Evolutionary conservation across 2,329 filamentous ascomycete species (phyloP), one percentile per base, ranked within the genome.

Genomic region (Fusarium foetens): DNA sequence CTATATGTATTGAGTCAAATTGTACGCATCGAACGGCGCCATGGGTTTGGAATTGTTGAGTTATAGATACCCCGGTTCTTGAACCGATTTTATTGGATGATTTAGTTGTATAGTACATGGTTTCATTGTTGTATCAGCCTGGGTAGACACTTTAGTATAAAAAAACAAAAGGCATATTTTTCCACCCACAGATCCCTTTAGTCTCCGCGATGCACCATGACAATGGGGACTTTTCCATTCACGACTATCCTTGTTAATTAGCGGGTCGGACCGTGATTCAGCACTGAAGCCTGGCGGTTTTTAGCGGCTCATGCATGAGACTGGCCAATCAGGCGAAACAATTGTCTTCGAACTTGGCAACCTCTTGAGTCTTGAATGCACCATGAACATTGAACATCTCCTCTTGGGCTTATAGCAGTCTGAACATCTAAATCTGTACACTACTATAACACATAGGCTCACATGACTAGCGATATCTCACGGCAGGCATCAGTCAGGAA

Each of bases 51-150:
- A 38, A 57, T 71, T 72, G 57, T 68, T 70, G 60, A 58, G 71
- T 70, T 77, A 71, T 76, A 76, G 75, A 77, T 77, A 77, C 75
- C 75, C 75, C 64, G 72, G 58, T 69, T 76, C 49, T 61, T 63
- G 53, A 33, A 51, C 58, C 49, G n/a, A 43, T 33, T 63, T 63
- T 39, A 27, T 52, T 63, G 48, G 58, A 70, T 31, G 35, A 41
- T 46, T 55, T 51, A 42, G 42, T 62, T 63, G 63, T 75, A 71
- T 62, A 76, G 35, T 66, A 70, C 27, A 52, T 49, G 63, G 58
- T 59, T 48, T 59, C 41, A 29, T 63, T 48, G 9, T 49, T 14
- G 31, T 54, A 48, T 46, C 54, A 48, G 35, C 36, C 39, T 36
- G 31, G 41, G 53, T 61, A 57, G 31, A 48, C 6, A 53, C 33